Percentiles rank a stretch among this genome's conserved stretches.
Conservation (phyloP, 2,329 filamentous ascomycete genomes). For the Emergomyces orientalis region DNA sequence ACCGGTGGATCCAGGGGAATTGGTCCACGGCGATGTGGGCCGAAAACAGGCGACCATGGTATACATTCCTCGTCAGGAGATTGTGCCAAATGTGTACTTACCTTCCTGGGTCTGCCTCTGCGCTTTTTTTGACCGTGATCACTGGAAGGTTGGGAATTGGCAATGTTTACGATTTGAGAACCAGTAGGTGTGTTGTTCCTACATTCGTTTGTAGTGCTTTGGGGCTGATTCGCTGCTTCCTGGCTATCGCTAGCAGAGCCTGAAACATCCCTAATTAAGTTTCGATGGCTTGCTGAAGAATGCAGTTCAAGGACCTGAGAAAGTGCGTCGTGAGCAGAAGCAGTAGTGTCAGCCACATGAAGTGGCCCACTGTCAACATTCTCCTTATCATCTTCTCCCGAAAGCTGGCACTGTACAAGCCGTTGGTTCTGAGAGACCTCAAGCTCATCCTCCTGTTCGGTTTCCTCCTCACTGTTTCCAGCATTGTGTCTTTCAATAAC, state of each 20-base stretch:
- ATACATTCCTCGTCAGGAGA: constrained; percentile 1
- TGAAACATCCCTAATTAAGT: background rate
- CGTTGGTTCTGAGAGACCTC: constrained; percentile 20
- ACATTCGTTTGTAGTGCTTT: background rate
- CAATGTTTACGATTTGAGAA: constrained; percentile 8
- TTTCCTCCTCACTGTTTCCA: constrained; percentile 36
- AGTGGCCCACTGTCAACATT: constrained; percentile 29
- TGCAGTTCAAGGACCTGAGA: constrained; percentile 30
- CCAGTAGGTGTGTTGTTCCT: background rate
- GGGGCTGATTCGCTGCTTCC: background rate
- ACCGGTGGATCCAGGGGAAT: background rate
- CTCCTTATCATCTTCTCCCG: constrained; percentile 40
- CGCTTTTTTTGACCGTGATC: background rate
- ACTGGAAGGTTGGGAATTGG: constrained; percentile 11
- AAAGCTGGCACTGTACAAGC: constrained; percentile 23
- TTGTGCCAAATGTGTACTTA: background rate
- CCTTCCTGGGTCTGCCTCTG: constrained; percentile 1
- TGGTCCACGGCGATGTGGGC: background rate
- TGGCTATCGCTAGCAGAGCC: background rate
- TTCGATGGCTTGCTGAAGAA: constrained; percentile 14
- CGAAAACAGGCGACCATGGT: background rate
- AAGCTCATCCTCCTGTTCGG: constrained; percentile 38
- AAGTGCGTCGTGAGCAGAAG: constrained; percentile 30
- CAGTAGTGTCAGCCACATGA: constrained; percentile 23
- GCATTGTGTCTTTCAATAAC: constrained; percentile 20